A percentile compares a stretch with the other conserved stretches of the same genome.
These are phyloP conservation scores for Penicillium sp. DNA, from an alignment of 2,329 filamentous ascomycete genomes.

Conservation along the genomic window DNA sequence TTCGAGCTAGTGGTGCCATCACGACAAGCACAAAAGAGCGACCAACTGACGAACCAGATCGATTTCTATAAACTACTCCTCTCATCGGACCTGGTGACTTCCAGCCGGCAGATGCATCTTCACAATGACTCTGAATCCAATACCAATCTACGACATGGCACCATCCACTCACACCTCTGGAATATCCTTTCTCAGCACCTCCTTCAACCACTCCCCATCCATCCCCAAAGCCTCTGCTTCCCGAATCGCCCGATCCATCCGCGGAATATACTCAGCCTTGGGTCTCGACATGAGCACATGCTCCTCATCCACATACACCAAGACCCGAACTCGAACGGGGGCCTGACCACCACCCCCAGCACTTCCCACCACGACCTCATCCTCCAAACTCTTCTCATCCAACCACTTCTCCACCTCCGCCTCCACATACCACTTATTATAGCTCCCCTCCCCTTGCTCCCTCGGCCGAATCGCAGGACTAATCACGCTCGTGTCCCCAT, in stretches of 20 bases:
- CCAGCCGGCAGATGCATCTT: too few species aligned
- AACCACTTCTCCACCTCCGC: conserved; percentile 30
- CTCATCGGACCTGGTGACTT: too few species aligned
- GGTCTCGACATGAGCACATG: conserved; percentile 28
- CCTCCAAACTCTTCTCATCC: conserved; percentile 11
- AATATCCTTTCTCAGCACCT: conserved; percentile 37
- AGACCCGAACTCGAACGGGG: conserved; percentile 12
- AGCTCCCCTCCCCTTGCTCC: conserved; percentile 30
- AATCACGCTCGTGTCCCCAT: conserved; percentile 5
- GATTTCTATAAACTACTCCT: too few species aligned
- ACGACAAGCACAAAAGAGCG: too few species aligned
- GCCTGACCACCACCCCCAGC: neutral
- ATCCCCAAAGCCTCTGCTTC: conserved; percentile 35
- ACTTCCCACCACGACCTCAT: neutral
- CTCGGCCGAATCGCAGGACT: conserved; percentile 18
- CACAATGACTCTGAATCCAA: too few species aligned
- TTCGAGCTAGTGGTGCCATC: too few species aligned
- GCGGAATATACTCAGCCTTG: conserved; percentile 35
- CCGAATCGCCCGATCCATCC: conserved; percentile 40
- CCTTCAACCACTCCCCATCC: conserved; percentile 30
- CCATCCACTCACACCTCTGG: conserved; percentile 14
- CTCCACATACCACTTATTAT: conserved; percentile 36
- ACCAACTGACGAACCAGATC: too few species aligned
- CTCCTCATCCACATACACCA: conserved; percentile 41
- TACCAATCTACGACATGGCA: too few species aligned